These are phyloP conservation scores for Blastobotrys illinoisensis DNA, from an alignment of 1,139 yeast genomes.

Conservation along the genomic window DNA sequence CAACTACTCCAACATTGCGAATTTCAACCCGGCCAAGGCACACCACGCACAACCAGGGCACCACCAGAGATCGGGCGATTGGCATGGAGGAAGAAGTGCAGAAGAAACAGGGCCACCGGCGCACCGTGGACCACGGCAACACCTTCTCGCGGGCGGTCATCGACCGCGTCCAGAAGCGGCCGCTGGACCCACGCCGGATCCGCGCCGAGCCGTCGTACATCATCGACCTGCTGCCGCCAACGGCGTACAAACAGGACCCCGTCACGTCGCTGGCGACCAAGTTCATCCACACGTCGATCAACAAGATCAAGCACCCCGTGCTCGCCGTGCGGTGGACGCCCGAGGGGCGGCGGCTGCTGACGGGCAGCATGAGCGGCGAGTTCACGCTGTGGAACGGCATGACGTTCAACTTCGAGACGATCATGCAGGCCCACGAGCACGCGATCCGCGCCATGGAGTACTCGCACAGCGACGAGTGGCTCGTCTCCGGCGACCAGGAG, in stretches of 20 bases:
- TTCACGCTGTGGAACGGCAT: constrained; percentile 96
- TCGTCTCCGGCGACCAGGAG: constrained; percentile 86
- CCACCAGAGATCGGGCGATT: too few species aligned
- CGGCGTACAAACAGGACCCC: constrained; percentile 53
- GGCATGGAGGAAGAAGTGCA: constrained; percentile 20
- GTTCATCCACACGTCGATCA: constrained; percentile 85
- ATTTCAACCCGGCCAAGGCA: neutral
- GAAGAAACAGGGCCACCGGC: constrained; percentile 54
- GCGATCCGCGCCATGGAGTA: constrained; percentile 77
- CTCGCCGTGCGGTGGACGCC: constrained; percentile 95
- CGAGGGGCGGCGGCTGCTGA: constrained; percentile 84
- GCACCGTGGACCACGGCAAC: constrained; percentile 87
- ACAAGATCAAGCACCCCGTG: constrained; percentile 87
- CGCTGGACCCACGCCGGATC: constrained; percentile 45
- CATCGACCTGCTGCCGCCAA: constrained; percentile 67
- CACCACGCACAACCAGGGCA: too few species aligned
- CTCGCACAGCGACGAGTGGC: constrained; percentile 92
- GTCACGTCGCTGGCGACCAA: constrained; percentile 54
- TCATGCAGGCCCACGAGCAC: constrained; percentile 97
- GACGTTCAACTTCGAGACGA: constrained; percentile 92
- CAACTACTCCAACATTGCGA: neutral
- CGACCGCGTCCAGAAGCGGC: constrained; percentile 42
- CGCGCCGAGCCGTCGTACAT: constrained; percentile 77
- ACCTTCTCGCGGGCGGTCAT: constrained; percentile 71
- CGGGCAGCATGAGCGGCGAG: constrained; percentile 91